Percentiles rank a stretch among this genome's conserved stretches.
Conservation (phyloP, 345 rosid species). For the Syzygium grande region DNA sequence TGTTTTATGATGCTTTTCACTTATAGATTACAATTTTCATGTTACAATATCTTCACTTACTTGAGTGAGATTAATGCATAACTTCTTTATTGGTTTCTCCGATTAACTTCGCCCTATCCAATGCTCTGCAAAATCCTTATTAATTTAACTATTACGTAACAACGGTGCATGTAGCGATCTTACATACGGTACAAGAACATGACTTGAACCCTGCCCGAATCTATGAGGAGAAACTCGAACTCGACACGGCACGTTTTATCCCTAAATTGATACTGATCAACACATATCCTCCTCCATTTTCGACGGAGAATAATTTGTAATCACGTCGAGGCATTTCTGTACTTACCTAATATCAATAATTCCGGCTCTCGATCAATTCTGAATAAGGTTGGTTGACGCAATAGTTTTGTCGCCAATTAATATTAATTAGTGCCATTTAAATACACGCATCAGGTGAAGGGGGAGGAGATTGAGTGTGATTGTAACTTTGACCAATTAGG, state of each 20-base stretch:
- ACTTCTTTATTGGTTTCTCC: accelerated
- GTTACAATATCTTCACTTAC: neutral
- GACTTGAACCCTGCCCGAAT: neutral
- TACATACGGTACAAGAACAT: accelerated
- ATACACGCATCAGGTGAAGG: neutral
- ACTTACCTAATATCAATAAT: neutral
- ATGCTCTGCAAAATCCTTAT: accelerated
- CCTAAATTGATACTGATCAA: accelerated
- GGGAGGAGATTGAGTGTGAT: neutral
- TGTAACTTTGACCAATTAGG: neutral
- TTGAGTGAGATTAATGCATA: neutral
- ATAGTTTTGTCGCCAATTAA: neutral
- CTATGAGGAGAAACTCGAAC: neutral
- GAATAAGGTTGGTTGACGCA: neutral
- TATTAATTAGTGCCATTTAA: neutral
- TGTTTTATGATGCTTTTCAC: neutral
- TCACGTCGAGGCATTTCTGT: neutral
- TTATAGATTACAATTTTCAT: neutral
- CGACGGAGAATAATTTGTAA: neutral
- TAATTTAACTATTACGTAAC: neutral
- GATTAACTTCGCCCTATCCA: neutral
- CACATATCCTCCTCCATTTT: neutral
- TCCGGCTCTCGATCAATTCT: neutral
- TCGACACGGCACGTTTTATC: accelerated
- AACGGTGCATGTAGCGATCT: no score